Base-by-base conservation (phyloP, 1,139 yeast species). In the Suhomyces choctaworum region DNA sequence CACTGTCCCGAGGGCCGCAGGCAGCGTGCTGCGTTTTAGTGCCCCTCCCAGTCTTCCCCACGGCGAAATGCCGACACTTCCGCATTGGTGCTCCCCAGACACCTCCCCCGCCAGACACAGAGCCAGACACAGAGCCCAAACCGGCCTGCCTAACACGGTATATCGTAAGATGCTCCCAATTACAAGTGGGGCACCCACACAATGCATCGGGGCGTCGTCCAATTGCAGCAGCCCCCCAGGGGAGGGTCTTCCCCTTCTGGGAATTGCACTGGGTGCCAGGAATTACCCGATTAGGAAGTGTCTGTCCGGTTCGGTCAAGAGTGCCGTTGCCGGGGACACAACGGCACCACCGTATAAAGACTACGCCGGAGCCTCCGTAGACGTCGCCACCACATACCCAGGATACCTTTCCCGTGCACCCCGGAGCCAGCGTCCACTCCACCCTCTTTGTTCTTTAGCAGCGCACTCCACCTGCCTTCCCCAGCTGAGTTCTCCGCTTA, bases 241-340 rank as follows among this genome's bases (percentile, higher is more conserved):
- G n/a, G 7, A 15, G 15, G 3, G 27, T 32, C 37, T 37, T 32
- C 40, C 40, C 22, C 7, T 26, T 32, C 27, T 16, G 33, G 40
- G 29, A 37, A 37, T 30, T 27, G 29, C 23, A 22, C 13, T 9
- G 26, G 17, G 11, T 15, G 19, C 11, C 24, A 19, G 10, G 22
- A 32, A 37, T 33, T 37, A 23, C 40, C 40, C 32, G 30, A 29
- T 27, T 37, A 37, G 40, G 40, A 26, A 37, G 32, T 37, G 12
- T 11, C 29, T 19, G 25, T 17, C 6, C 11, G 14, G n/a, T 16
- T 16, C 11, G 2, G 31, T 32, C 22, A 29, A 25, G 19, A 21
- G 21, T 12, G 21, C 10, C 16, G 9, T n/a, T 12, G 16, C 14
- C 23, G 32, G 32, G 23, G 13, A 14, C 8, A 13, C 11, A 4